Evolutionary conservation across 495 filamentous ascomycete species (phyloP), one percentile per base, ranked within the genome.

Genomic region (Sordaria brevicollis): DNA sequence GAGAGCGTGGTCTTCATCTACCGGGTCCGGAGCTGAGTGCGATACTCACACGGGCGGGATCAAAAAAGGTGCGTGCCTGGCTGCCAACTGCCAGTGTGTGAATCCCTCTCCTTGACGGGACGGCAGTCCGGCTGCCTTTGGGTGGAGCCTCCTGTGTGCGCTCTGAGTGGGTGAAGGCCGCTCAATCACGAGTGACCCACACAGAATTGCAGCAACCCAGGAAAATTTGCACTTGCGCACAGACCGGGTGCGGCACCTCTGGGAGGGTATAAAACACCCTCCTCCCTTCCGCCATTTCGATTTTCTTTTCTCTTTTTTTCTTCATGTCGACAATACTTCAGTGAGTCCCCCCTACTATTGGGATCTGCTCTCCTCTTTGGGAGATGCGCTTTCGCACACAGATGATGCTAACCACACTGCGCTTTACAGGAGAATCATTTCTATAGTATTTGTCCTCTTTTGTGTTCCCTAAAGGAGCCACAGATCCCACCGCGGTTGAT

Each of bases 381-480:
- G 49, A 57, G 25, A 62, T 62, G 49, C 25, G 13, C 5, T 15
- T 25, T 67, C 19, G 17, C 66, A 49, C 19, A 21, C 35, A 11
- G 9, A 57, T 3, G 34, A 67, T 43, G 10, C 67, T 68, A 54
- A 68, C 67, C 37, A 49, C 67, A 9, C 6, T 3, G 29, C 8
- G 10, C 67, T 43, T 31, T 17, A 35, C 67, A 68, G 67, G 67
- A 68, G 67, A 68, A 68, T 68, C 67, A 68, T 68, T 68, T 68
- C 67, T 68, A 68, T 68, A 68, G 67, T 68, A 68, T 38, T 68
- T 43, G 67, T 68, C 67, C 67, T 43, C 67, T 86, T 88, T 87
- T 91, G 87, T 88, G 86, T 89, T 90, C 84, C 89, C 87, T 86
- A 91, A 87, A 89, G 80, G 80, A 87, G 85, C 83, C 80, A 86